Evolutionary conservation across 2,329 filamentous ascomycete species (phyloP), one percentile per base, ranked within the genome.

Genomic region (Penicillium sp.): DNA sequence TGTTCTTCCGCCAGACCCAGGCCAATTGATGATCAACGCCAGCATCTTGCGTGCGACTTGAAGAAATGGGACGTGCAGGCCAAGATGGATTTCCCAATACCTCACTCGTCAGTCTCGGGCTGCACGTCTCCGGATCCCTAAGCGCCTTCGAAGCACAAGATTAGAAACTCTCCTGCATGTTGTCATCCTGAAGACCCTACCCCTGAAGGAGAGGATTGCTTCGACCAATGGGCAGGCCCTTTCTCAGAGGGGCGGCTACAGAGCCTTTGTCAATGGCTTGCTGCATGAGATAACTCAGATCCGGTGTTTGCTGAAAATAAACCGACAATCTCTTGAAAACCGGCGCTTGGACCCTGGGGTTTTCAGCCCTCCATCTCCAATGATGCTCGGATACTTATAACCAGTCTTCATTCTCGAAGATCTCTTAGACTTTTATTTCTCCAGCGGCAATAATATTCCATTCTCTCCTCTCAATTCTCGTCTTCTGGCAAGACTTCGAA

Each of bases 401-500:
- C 38, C 46, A 46, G n/a, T 56, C 29, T 15, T 51, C 41, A 38
- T 30, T 49, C 30, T 13, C 5, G 35, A 41, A 41, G 35, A 41
- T 48, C 47, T 19, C 46, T 56, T 17, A 7, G 26, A 6, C 23
- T 53, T 7, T 55, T 26, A 31, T 35, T 52, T 45, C 35, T 38
- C 11, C 35, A 31, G 56, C 41, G 7, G 44, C 51, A 50, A 15
- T 50, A 58, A 47, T 50, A 21, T 50, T 46, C 38, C 29, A 23
- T 50, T 38, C 54, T 45, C 56, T 44, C 51, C 29, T 47, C 21
- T 52, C 52, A 30, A 23, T 55, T 58, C 19, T 50, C 52, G 60
- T 57, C 60, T 64, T 65, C 61, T 63, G 63, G 65, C 44, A 65
- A 64, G 60, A 52, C 55, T 50, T 35, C 23, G 29, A 19, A 26